A percentile compares a stretch with the other conserved stretches of the same genome.
These are phyloP conservation scores for Pichia membranifaciens DNA, from an alignment of 805 yeast genomes.

Conservation along the genomic window DNA sequence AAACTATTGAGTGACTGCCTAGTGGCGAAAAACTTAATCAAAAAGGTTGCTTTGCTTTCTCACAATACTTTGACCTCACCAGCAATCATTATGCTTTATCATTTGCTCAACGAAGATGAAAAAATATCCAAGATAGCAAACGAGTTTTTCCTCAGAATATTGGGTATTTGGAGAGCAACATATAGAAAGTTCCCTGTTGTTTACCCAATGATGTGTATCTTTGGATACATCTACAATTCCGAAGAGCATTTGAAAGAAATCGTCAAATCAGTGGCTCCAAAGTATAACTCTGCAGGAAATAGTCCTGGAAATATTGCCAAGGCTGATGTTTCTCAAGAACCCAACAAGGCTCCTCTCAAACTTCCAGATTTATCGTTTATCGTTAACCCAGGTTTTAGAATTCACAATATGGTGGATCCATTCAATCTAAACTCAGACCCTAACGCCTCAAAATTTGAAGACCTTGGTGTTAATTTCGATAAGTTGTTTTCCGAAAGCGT, in stretches of 20 bases:
- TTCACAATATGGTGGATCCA: conserved; percentile 3
- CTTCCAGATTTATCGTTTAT: conserved; percentile 10
- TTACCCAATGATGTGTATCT: conserved; percentile 46
- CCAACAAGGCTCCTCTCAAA: background rate
- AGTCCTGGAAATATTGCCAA: background rate
- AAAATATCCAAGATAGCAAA: conserved; percentile 22
- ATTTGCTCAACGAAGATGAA: conserved; percentile 34
- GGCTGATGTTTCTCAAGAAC: background rate
- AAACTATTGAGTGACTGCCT: conserved; percentile 55
- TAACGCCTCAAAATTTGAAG: conserved; percentile 4
- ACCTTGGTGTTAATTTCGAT: conserved; percentile 19
- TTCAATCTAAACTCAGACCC: conserved; percentile 1
- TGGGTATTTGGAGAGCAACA: conserved; percentile 31
- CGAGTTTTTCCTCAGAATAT: conserved; percentile 19
- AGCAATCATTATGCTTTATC: conserved; percentile 64
- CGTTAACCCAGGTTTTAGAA: conserved; percentile 6
- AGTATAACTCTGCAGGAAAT: background rate
- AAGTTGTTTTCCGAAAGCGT: conserved; percentile 24
- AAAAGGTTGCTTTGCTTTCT: conserved; percentile 34
- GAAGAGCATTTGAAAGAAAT: conserved; percentile 22
- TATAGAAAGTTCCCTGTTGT: conserved; percentile 52
- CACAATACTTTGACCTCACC: conserved; percentile 48
- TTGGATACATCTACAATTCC: conserved; percentile 36
- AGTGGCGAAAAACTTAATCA: conserved; percentile 47
- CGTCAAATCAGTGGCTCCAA: conserved; percentile 12